phyloP scores from a whole-genome alignment of 169 alveolate species.

The Toxoplasma gondii region DNA sequence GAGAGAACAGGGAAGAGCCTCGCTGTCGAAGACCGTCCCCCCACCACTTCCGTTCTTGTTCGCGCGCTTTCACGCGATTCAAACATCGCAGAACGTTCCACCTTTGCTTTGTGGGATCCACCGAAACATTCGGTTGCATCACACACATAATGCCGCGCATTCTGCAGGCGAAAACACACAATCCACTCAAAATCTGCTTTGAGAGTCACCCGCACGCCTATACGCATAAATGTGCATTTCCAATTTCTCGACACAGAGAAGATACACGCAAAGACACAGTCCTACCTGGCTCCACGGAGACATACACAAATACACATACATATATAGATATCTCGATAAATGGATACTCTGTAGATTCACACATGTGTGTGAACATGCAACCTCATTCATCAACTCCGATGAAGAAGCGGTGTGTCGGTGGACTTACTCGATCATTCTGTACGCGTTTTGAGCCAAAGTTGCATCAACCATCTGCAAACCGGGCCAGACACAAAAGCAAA shows the following conservation, averaged over 20 bases:
- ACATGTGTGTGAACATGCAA: background rate
- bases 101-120: background rate
- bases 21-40: conserved; percentile 27
- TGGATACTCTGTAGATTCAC: background rate
- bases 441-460: conserved; percentile 21
- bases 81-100: background rate
- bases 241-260: background rate
- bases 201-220: background rate
- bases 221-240: background rate
- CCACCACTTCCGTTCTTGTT: background rate
- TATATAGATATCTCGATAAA: background rate
- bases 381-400: background rate
- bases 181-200: background rate
- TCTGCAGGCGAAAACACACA: background rate
- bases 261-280: background rate
- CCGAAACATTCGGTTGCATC: background rate
- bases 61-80: background rate
- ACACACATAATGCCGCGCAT: background rate
- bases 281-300: background rate
- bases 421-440: conserved; percentile 14
- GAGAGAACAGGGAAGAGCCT: background rate
- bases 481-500: too few relatives aligned
- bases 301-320: background rate
- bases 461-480: conserved; percentile 5
- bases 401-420: background rate